These are phyloP conservation scores for Pterulicium gracile DNA, from an alignment of 1,284 basidiomycete species.

Conservation along the genomic window DNA sequence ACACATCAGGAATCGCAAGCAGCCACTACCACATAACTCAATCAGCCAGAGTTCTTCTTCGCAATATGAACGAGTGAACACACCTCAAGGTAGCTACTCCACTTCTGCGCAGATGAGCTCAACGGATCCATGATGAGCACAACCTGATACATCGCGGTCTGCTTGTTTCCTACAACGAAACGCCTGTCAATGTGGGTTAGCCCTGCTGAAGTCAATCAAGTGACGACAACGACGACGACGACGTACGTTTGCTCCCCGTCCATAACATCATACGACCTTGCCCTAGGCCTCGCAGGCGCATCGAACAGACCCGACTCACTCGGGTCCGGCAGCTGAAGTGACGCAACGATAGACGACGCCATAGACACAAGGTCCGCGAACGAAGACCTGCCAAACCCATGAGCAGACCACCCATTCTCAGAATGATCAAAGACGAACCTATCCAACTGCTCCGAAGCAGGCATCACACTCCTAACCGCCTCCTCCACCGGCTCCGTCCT, in stretches of 20 bases:
- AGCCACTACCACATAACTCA: slow-evolving; percentile 34
- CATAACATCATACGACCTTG: slow-evolving; percentile 47
- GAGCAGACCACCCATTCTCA: background rate
- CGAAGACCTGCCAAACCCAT: slow-evolving; percentile 27
- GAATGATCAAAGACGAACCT: slow-evolving; percentile 32
- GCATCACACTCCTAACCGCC: slow-evolving; percentile 46
- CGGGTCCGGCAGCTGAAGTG: slow-evolving; percentile 57
- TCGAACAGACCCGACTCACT: slow-evolving; percentile 68
- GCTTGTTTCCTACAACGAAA: slow-evolving; percentile 62
- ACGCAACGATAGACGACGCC: slow-evolving; percentile 60
- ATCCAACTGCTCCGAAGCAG: slow-evolving; percentile 30
- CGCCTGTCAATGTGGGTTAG: slow-evolving; percentile 22
- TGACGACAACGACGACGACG: slow-evolving; percentile 1
- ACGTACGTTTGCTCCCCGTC: slow-evolving; percentile 56
- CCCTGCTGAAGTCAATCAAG: slow-evolving; percentile 1
- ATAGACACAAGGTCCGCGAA: slow-evolving; percentile 52
- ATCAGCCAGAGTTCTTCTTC: background rate
- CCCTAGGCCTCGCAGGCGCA: slow-evolving; percentile 41
- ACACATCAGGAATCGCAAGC: slow-evolving; percentile 47
- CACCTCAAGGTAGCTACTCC: slow-evolving; percentile 72
- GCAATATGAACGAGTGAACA: slow-evolving; percentile 3
- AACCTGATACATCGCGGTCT: slow-evolving; percentile 62
- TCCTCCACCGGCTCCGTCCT: slow-evolving; percentile 58
- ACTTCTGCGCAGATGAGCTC: slow-evolving; percentile 77
- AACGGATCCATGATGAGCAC: slow-evolving; percentile 78